A percentile compares a stretch with the other conserved stretches of the same genome.
phyloP scores from a whole-genome alignment of 805 yeast genomes.

The Myxozyma lipomycoides region DNA sequence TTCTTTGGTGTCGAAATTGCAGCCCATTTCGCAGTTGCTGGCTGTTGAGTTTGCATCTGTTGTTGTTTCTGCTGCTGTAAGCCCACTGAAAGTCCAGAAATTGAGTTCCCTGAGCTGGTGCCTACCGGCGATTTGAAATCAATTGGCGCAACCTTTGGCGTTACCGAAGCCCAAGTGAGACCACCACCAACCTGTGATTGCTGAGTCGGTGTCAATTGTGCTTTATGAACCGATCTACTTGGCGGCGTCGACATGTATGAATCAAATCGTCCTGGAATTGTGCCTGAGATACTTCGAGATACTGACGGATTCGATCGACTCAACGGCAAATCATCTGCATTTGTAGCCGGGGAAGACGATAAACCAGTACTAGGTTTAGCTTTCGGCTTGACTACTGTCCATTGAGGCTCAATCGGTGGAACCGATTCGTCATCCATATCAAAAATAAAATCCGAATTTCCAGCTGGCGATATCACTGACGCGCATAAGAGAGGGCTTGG shows the following conservation, averaged over 20 bases:
- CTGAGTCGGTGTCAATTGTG: too few relatives aligned
- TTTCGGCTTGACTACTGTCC: conserved; percentile 19
- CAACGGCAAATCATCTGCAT: background rate
- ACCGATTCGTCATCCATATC: conserved; percentile 28
- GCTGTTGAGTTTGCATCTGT: background rate
- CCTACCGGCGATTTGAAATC: conserved; percentile 4
- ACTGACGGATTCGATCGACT: conserved; percentile 3
- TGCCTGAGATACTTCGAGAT: background rate
- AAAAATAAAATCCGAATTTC: conserved; percentile 14
- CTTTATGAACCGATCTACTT: background rate
- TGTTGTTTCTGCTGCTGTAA: conserved; percentile 7
- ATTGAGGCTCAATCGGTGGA: conserved; percentile 2
- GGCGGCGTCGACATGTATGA: background rate
- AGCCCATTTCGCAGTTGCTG: background rate
- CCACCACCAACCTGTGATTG: conserved; percentile 19
- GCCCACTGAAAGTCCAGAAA: conserved; percentile 22
- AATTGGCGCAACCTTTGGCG: conserved; percentile 5
- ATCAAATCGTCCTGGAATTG: background rate
- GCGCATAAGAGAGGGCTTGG: conserved; percentile 14
- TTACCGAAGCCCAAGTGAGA: conserved; percentile 9
- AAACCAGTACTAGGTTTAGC: conserved; percentile 5
- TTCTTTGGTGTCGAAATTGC: background rate
- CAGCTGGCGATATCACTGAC: too few relatives aligned
- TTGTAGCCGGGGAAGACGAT: background rate
- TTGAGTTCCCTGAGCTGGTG: background rate